Evolutionary conservation across 1,284 basidiomycete species (phyloP), one percentile per base, ranked within the genome.

Genomic region (Sporisorium iseilematis-ciliati): DNA sequence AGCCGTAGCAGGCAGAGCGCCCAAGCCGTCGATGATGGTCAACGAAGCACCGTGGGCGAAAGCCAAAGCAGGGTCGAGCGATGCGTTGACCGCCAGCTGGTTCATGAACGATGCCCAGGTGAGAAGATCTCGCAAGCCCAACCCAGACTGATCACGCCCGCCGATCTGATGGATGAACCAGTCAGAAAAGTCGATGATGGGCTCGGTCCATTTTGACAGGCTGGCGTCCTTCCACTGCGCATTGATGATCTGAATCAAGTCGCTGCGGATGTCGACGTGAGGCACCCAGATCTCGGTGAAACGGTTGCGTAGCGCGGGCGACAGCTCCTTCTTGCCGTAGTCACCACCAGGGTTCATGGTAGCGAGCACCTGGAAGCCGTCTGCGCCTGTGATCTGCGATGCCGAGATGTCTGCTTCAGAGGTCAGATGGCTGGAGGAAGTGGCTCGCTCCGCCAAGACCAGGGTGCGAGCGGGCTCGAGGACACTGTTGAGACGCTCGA

Each of bases 251-350:
- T 92, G 89, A 61, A 90, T 87, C 25, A 97, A 87, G 84, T 99
- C 97, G 6, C 84, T 84, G 29, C 91, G 88, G 67, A 91, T 89
- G 65, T 93, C 91, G 42, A 99, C 90, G 14, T 92, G 88, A 3
- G 97, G 96, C 0, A 99, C 97, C 95, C 95, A 99, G 46, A 99
- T 97, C 85, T 99, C 97, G 11, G 97, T 99, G 87, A 99, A 99
- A 16, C 97, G 91, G 87, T 99, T 99, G 26, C 97, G 90, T 49
- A 99, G 88, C 0, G 97, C 97, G 29, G 96, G 96, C 0, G 95
- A 98, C 4, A 99, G 88, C 84, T 99, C 97, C 85, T 99, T 99
- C 88, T 99, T 99, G 42, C 97, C 97, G 80, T 97, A 99, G 85
- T 99, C 97, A 40, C 97, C 97, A 38, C 97, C 97, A 0, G 97